These are phyloP conservation scores for Dendrocalamus latiflorus DNA, from an alignment of 202 grass and related monocot species.

Conservation along the genomic window DNA sequence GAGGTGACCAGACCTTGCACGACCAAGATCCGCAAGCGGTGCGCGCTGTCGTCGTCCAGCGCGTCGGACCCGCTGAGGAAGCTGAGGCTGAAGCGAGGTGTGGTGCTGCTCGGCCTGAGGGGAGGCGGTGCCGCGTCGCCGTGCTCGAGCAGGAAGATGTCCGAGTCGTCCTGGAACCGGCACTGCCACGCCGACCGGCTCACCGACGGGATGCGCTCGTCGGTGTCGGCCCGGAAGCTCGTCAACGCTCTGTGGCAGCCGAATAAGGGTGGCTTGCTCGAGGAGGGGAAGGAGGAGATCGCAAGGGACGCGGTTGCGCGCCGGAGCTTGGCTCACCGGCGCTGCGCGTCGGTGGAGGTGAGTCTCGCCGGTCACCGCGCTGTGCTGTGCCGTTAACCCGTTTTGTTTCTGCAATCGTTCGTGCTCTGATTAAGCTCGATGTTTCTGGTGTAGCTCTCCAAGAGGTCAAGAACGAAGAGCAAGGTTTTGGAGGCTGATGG, in stretches of 20 bases:
- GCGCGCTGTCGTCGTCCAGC: constrained; percentile 39
- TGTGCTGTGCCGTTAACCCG: no score
- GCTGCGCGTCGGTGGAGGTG: constrained; percentile 36
- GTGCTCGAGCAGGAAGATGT: constrained; percentile 26
- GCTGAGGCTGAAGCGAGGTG: constrained; percentile 39
- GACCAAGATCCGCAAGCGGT: constrained; percentile 40
- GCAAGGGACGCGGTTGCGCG: not conserved
- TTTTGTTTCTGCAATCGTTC: no score
- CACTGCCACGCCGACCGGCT: not conserved
- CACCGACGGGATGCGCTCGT: constrained; percentile 1
- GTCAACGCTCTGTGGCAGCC: constrained; percentile 57
- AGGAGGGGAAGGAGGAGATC: not conserved
- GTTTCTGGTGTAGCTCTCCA: no score
- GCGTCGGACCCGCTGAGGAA: constrained; percentile 33
- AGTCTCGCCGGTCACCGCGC: not conserved
- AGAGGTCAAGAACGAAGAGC: constrained; percentile 36
- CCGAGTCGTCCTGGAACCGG: constrained; percentile 39
- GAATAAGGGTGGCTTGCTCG: constrained; percentile 25
- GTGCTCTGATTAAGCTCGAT: no score
- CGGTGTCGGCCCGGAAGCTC: constrained; percentile 70
- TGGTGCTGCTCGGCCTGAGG: constrained; percentile 27
- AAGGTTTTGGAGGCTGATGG: constrained; percentile 31
- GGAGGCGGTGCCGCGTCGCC: constrained; percentile 18
- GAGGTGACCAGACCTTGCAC: not conserved
- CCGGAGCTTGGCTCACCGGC: constrained; percentile 25